Evolutionary conservation across 352 stramenopile species (phyloP), one percentile per base, ranked within the genome.

Genomic region (Phytophthora capsici): DNA sequence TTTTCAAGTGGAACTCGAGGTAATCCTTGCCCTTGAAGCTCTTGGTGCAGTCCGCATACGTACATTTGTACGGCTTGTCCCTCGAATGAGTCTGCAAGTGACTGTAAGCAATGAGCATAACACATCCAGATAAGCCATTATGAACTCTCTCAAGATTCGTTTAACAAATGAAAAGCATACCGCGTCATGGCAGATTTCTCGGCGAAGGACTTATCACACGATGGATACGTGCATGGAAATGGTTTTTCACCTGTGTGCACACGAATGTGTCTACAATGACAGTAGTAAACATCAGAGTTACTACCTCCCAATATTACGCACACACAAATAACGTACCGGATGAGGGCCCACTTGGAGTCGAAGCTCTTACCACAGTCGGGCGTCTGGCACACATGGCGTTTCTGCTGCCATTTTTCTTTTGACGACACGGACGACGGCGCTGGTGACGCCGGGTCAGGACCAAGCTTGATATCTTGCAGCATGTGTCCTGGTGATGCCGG

Each of bases 11-110:
- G 50, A 94, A 94, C 44, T 94, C 81, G 28, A 94, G 65, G 54
- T 94, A 94, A 28, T 94, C 86, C 56, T 94, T 94, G 28, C 86
- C 86, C 69, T 94, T 94, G 54, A 96, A 96, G 66, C 88, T 91
- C 77, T 96, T 96, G 26, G 73, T 82, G 58, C 89, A 96, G 54
- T 90, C 87, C 13, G 76, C 70, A 63, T 94, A 94, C 50, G 84
- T 90, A 71, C 88, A 96, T 51, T 91, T 90, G 72, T 91, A 96
- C 38, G 88, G 88, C 48, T 95, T 94, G 53, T 92, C 76, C 9
- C 84, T 77, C 26, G 88, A 94, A 71, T 97, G 88, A 13, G 85
- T 93, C 59, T 93, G 86, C 50, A 93, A 60, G 52, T 96, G 88
- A n/a, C 81, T 93, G 20, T 25, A 12, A 38, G 41, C 43, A 53